Conservation (phyloP, 768 basidiomycete genomes). For the Coprinellus micaceus region DNA sequence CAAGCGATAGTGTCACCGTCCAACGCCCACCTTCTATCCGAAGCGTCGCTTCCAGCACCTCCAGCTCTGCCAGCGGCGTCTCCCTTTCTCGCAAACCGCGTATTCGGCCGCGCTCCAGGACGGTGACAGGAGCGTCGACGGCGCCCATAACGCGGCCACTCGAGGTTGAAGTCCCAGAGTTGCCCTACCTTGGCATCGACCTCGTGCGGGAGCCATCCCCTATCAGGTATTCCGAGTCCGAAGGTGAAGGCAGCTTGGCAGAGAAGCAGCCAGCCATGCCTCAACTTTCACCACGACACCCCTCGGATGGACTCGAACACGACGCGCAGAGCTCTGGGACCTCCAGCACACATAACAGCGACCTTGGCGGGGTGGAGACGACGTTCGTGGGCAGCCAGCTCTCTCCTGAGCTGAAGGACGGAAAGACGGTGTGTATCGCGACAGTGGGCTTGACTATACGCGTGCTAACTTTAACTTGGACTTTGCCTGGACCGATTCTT, state of each 20-base stretch:
- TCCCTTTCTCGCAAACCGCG: constrained; percentile 53
- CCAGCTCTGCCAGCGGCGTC: constrained; percentile 45
- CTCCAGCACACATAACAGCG: constrained; percentile 18
- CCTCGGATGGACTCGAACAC: constrained; percentile 20
- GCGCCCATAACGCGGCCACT: constrained; percentile 12
- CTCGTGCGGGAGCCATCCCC: constrained; percentile 23
- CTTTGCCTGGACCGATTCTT: too few species aligned
- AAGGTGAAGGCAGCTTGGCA: too few species aligned
- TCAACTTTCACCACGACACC: constrained; percentile 25
- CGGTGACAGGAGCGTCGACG: constrained; percentile 36
- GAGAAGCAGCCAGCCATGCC: constrained; percentile 8
- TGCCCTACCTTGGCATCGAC: constrained; percentile 30
- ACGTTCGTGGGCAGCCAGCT: constrained; percentile 28
- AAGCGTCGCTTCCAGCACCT: constrained; percentile 44
- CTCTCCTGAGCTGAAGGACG: constrained; percentile 17
- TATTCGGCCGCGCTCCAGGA: constrained; percentile 51
- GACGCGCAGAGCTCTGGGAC: constrained; percentile 24
- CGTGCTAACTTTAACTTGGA: constrained; percentile 14
- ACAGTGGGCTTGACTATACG: constrained; percentile 3
- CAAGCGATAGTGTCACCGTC: constrained; percentile 9
- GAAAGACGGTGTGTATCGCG: constrained; percentile 33
- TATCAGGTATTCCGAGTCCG: background rate
- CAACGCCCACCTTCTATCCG: constrained; percentile 39
- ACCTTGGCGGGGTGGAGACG: constrained; percentile 24
- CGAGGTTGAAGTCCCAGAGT: constrained; percentile 26